Evolutionary conservation across 1,284 basidiomycete genomes (phyloP).

Genomic region (Coniophora puteana): DNA sequence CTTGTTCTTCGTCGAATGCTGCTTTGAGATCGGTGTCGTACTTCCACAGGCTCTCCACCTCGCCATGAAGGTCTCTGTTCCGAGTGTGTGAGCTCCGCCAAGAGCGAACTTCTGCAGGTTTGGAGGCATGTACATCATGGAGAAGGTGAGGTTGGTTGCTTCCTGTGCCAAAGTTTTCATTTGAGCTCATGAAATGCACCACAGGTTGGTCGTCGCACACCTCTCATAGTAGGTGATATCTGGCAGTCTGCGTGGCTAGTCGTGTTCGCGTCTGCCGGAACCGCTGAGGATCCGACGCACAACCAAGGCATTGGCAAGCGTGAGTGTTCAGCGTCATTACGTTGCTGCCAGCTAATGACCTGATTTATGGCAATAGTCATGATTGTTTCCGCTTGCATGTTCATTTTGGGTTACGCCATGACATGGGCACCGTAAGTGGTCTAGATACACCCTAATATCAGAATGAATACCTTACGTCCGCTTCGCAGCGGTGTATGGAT

Average conservation of each 20-base stretch:
- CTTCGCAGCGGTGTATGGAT: constrained; percentile 66
- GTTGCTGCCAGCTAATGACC: constrained; percentile 2
- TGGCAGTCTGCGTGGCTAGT: constrained; percentile 80
- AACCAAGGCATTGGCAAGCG: constrained; percentile 51
- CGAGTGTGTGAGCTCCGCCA: no score
- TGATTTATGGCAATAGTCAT: constrained; percentile 48
- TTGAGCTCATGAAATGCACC: constrained; percentile 6
- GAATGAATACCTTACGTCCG: background rate
- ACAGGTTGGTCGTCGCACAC: constrained; percentile 57
- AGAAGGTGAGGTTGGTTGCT: constrained; percentile 47
- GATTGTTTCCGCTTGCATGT: constrained; percentile 77
- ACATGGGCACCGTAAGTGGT: constrained; percentile 63
- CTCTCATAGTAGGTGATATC: constrained; percentile 64
- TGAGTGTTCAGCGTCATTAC: constrained; percentile 22
- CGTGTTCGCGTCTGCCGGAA: constrained; percentile 74
- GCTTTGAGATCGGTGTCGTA: no score
- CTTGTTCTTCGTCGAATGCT: no score
- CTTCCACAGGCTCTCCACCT: no score
- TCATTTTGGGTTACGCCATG: constrained; percentile 75
- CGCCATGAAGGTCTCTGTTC: no score
- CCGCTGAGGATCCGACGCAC: constrained; percentile 51
- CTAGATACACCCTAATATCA: background rate
- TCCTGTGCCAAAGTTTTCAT: background rate
- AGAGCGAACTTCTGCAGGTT: constrained; percentile 78
- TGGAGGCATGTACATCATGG: constrained; percentile 67